Evolutionary conservation across 371 early-diverging fungal species (phyloP), one percentile per base, ranked within the genome.

Genomic region (Mucor racemosus): DNA sequence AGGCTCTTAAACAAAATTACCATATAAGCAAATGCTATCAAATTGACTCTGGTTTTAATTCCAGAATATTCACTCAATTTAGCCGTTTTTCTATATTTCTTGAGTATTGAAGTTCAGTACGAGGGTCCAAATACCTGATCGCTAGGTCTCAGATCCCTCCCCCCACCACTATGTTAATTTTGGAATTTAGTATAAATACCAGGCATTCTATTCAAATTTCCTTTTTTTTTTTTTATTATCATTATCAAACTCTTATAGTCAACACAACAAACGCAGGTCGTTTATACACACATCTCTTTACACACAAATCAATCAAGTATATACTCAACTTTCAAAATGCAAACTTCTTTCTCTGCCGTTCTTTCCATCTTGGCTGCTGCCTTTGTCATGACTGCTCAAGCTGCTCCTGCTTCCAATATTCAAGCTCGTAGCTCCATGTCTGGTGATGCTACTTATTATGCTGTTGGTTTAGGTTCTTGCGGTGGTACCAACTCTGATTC

Each of bases 381-480:
- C n/a, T 26, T 14, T 31, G 1, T 63, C 4, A 7, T 36, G 26
- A 19, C 15, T n/a, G 11, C 48, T 35, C 58, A 58, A 35, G 76
- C 71, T 36, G 64, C 64, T 19, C 64, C 55, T 26, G 65, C 8
- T 21, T 26, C 31, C 31, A 50, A 50, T 13, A 40, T 60, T 19
- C 58, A 74, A 36, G 41, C 60, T 9, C 77, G 72, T 26, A 48
- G 57, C n/a, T 39, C 54, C 1, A 62, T 50, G 26, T 57, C 59
- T 17, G 84, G 84, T 21, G 63, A 67, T 9, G 79, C 72, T 33
- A 84, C 84, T 0, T 84, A 58, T 48, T 84, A 76, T 33, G 21
- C 40, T 15, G 76, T 76, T 2, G 84, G 84, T 17, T 60, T 78
- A 10, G 80, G 80, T n/a, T 80, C 82, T 15, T 84, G 84, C 65